Evolutionary conservation across 2,329 filamentous ascomycete genomes (phyloP), one percentile per base, ranked within the genome.

Genomic region (Alternaria brassicae): DNA sequence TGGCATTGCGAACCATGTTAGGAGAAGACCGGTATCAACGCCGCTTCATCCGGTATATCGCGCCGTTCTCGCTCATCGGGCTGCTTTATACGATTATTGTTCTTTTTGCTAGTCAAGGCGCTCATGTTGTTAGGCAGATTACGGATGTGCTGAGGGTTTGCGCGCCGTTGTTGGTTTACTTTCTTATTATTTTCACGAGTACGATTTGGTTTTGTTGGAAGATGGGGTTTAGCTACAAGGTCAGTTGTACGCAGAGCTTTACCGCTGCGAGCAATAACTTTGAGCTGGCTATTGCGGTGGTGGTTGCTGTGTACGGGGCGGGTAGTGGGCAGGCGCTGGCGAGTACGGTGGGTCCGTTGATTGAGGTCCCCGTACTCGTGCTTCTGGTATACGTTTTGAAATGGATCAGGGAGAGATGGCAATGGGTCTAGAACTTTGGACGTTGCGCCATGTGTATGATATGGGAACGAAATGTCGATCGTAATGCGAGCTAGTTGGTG

Each of bases 221-320:
- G n/a, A 78, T 89, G n/a, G 90, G 91, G 0, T 93, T 93, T 58
- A 87, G 86, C 0, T 96, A 96, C 73, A 83, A 84, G 34, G 75
- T 93, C 1, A 84, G 85, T 1, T 84, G 85, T 10, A 94, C 92
- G 2, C 92, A 96, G 78, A 93, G 91, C 72, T 95, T 96, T 70
- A 96, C 91, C 0, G 93, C 92, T 0, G 93, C 92, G 0, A 96
- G 92, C 75, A 97, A 97, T 73, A 96, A 97, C 74, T 97, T 97
- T 71, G 93, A 97, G 80, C 81, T 97, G 23, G 92, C 93, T 0
- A 96, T 97, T 78, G 92, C 92, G 0, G 92, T 97, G 0, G 91
- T 91, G 0, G 88, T 96, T 3, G 90, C 92, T 0, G 89, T 89
- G 0, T 96, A 90, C 78, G 93, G 92, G 0, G 84, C 89, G 0